A percentile compares a stretch with the other conserved stretches of the same genome.
Evolutionary conservation across 2,329 filamentous ascomycete species (phyloP).

Genomic region (Verticillium nubilum): DNA sequence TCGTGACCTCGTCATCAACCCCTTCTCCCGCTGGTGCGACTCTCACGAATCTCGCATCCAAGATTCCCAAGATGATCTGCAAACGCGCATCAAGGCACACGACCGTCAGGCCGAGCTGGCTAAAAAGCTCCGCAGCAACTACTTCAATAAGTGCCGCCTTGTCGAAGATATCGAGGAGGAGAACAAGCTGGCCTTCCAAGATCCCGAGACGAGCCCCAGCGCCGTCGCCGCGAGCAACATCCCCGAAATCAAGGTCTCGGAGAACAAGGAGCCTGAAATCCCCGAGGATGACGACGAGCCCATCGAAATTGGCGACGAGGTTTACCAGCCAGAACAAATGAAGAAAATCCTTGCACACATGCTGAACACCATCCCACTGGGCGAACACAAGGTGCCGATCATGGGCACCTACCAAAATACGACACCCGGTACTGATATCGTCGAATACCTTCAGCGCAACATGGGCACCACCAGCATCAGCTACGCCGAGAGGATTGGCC

Average conservation of each 20-base stretch:
- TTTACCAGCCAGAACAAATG: constrained; percentile 77
- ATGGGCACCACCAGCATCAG: constrained; percentile 79
- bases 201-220: constrained; percentile 67
- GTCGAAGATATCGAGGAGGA: constrained; percentile 97
- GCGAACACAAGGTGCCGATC: constrained; percentile 92
- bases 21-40: constrained; percentile 94
- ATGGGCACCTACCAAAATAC: constrained; percentile 93
- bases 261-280: constrained; percentile 55
- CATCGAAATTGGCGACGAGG: constrained; percentile 85
- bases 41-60: constrained; percentile 87
- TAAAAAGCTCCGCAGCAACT: constrained; percentile 89
- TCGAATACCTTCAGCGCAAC: constrained; percentile 88
- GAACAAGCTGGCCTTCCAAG: constrained; percentile 96
- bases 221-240: constrained; percentile 58
- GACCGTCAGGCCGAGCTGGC: constrained; percentile 86
- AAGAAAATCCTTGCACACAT: constrained; percentile 87
- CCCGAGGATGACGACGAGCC: constrained; percentile 67
- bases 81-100: constrained; percentile 84
- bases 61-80: constrained; percentile 91
- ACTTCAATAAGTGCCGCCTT: constrained; percentile 97
- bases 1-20: constrained; percentile 88
- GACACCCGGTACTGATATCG: constrained; percentile 85
- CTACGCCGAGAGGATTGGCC: constrained; percentile 90
- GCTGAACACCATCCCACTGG: constrained; percentile 78
- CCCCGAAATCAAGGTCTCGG: constrained; percentile 83